Percentiles rank a stretch among this genome's conserved stretches.
Evolutionary conservation across 2,329 filamentous ascomycete species (phyloP).

Genomic region (Alternaria metachromatica): DNA sequence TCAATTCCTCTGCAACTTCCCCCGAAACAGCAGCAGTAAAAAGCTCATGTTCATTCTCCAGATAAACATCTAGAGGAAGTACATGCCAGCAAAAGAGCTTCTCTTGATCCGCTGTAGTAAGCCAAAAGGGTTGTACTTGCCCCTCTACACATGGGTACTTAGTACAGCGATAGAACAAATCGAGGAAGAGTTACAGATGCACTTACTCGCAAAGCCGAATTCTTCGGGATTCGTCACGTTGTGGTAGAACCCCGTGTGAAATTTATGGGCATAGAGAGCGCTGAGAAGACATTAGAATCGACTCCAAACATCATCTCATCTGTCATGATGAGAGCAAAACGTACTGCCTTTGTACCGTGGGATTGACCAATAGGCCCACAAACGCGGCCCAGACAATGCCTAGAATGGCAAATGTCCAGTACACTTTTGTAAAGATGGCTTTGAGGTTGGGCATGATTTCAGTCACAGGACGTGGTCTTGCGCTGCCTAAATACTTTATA

Average conservation of each 20-base stretch:
- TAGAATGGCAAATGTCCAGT: constrained; percentile 54
- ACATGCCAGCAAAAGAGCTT: constrained; percentile 90
- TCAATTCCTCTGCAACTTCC: constrained; percentile 55
- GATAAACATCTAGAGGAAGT: constrained; percentile 78
- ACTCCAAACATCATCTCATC: neutral
- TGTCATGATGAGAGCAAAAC: constrained; percentile 36
- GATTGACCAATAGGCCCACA: constrained; percentile 69
- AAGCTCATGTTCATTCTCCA: constrained; percentile 71
- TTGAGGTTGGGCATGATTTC: constrained; percentile 35
- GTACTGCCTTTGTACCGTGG: constrained; percentile 81
- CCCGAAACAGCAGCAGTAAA: constrained; percentile 36
- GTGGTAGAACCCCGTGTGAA: constrained; percentile 75
- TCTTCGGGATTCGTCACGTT: constrained; percentile 77
- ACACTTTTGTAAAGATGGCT: constrained; percentile 44
- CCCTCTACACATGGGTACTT: constrained; percentile 62
- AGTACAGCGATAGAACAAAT: neutral
- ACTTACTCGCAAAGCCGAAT: constrained; percentile 82
- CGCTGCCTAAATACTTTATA: neutral
- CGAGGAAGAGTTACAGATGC: neutral
- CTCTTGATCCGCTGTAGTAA: constrained; percentile 77
- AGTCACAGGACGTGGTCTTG: neutral
- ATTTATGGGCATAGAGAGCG: constrained; percentile 81
- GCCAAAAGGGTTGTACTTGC: constrained; percentile 85
- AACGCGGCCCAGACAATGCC: constrained; percentile 71
- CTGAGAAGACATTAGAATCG: constrained; percentile 53